Percentiles rank a stretch among this genome's conserved stretches.
Conservation (phyloP, 805 yeast species). For the Yamadazyma endophytica region DNA sequence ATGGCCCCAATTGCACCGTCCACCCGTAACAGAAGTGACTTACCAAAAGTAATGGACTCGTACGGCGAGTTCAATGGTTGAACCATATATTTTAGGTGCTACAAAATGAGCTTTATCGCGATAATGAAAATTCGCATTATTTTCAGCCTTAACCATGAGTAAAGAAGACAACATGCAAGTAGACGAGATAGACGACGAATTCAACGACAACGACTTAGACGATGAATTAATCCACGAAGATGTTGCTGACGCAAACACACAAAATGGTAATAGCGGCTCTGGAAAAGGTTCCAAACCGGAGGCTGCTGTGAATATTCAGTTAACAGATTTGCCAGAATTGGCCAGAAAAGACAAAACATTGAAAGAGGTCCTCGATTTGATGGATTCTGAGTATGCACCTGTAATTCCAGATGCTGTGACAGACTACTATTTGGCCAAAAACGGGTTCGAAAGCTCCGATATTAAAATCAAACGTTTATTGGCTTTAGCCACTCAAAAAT, state of each 20-base stretch:
- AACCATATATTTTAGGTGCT: too few relatives aligned
- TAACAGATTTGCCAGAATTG: conserved; percentile 54
- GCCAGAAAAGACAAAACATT: conserved; percentile 78
- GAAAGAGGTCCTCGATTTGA: conserved; percentile 76
- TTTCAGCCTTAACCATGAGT: conserved; percentile 8
- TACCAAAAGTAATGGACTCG: conserved; percentile 65
- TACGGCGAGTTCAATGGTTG: conserved; percentile 16
- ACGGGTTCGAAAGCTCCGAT: conserved; percentile 82
- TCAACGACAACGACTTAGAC: conserved; percentile 18
- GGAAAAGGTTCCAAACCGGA: conserved; percentile 2
- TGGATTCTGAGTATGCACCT: conserved; percentile 90
- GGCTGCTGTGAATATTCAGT: conserved; percentile 8
- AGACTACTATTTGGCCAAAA: conserved; percentile 81
- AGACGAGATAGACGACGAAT: conserved; percentile 18
- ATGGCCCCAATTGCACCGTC: conserved; percentile 92
- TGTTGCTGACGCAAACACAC: conserved; percentile 1
- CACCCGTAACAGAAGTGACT: conserved; percentile 75
- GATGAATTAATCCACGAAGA: conserved; percentile 3
- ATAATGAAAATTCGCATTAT: not conserved
- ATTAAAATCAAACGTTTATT: conserved; percentile 68
- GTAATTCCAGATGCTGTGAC: conserved; percentile 96
- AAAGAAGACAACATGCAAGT: conserved; percentile 15
- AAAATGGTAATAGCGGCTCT: conserved; percentile 3
- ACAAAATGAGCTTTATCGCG: not conserved
- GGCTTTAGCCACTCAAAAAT: conserved; percentile 95